phyloP scores from a whole-genome alignment of 441 rosid species.

The Syzygium syzygioides region DNA sequence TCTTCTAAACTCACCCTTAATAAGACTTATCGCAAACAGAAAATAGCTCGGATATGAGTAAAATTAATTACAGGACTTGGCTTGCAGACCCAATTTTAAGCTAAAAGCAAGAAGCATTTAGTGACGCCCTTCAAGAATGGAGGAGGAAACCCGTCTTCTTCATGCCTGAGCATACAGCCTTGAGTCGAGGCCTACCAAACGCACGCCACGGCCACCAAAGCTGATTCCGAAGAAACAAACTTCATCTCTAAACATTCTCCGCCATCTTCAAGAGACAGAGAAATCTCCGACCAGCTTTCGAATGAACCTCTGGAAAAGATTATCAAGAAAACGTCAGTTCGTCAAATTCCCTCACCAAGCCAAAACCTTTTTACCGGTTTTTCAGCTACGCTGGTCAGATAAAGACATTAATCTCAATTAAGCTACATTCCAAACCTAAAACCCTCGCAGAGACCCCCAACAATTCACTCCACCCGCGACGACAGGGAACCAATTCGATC shows the following conservation, averaged over 20 bases:
- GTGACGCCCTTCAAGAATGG: constrained; percentile 27
- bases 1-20: constrained; percentile 26
- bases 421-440: background rate
- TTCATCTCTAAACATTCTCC: constrained; percentile 53
- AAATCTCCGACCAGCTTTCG: constrained; percentile 17
- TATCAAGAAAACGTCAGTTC: constrained; percentile 21
- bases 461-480: background rate
- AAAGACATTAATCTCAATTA: background rate
- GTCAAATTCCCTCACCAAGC: background rate
- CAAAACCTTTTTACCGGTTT: background rate
- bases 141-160: constrained; percentile 24
- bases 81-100: constrained; percentile 8
- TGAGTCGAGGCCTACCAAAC: constrained; percentile 25
- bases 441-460: background rate
- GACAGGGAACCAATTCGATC: background rate
- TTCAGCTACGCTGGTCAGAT: background rate
- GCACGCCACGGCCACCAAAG: constrained; percentile 30
- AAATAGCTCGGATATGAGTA: constrained; percentile 29
- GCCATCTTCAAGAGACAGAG: constrained; percentile 18
- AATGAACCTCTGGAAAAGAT: constrained; percentile 31
- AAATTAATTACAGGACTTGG: constrained; percentile 26
- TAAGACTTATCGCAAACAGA: constrained; percentile 25
- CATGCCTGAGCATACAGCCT: constrained; percentile 30
- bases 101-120: constrained; percentile 24
- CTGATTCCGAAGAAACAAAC: constrained; percentile 29